phyloP scores from a whole-genome alignment of 2,329 filamentous ascomycete species.

The Dactylellina cionopaga region DNA sequence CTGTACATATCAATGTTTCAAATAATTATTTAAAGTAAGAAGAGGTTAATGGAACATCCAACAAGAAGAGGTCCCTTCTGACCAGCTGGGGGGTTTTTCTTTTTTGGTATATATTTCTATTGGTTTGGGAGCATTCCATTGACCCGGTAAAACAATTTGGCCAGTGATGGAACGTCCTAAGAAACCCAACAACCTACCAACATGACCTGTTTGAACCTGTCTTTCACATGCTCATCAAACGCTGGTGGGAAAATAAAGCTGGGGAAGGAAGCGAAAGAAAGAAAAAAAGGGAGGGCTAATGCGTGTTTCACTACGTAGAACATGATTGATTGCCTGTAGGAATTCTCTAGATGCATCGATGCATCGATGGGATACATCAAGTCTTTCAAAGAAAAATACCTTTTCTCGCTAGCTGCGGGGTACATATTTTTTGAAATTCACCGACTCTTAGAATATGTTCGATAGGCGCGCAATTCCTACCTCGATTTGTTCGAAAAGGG shows the following conservation, averaged over 20 bases:
- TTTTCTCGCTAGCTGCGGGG: conserved; percentile 8
- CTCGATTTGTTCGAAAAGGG: neutral
- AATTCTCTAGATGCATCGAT: too few species aligned
- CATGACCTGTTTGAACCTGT: too few species aligned
- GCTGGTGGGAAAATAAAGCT: neutral
- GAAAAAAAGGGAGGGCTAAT: conserved; percentile 15
- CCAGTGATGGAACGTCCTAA: too few species aligned
- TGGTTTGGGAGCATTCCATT: too few species aligned
- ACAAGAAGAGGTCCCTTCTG: too few species aligned
- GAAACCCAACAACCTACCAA: too few species aligned
- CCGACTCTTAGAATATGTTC: too few species aligned
- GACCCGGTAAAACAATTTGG: too few species aligned
- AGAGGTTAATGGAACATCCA: neutral
- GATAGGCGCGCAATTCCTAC: conserved; percentile 4
- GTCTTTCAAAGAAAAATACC: neutral
- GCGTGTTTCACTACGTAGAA: conserved; percentile 38
- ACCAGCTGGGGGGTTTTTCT: too few species aligned
- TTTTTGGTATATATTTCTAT: too few species aligned
- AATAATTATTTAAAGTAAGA: neutral
- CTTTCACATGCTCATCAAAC: neutral
- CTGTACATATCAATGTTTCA: too few species aligned
- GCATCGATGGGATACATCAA: neutral
- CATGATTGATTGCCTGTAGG: conserved; percentile 16
- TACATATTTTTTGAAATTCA: neutral
- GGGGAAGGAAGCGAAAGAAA: neutral